phyloP scores from a whole-genome alignment of 495 filamentous ascomycete genomes.

The Neurospora sp. region DNA sequence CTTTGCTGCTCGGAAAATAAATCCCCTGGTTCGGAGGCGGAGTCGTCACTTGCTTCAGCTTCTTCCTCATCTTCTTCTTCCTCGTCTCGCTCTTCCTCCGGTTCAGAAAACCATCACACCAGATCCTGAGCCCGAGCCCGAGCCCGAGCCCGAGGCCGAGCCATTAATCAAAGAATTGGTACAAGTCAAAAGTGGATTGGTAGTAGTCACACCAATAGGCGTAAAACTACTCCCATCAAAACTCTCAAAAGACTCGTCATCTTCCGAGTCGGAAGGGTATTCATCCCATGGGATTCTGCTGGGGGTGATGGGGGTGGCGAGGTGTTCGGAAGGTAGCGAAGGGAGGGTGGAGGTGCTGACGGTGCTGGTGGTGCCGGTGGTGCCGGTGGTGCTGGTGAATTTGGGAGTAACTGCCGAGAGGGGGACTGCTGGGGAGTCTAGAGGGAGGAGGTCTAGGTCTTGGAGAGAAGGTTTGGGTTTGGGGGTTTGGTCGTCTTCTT shows the following conservation, averaged over 20 bases:
- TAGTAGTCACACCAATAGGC: background rate
- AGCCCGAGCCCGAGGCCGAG: background rate
- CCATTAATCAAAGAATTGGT: background rate
- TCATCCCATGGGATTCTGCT: background rate
- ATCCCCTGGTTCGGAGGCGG: background rate
- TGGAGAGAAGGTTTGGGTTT: background rate
- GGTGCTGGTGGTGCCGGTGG: background rate
- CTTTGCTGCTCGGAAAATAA: background rate
- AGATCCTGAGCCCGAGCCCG: background rate
- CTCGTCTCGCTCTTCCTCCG: background rate
- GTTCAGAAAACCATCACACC: background rate
- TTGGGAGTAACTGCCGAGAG: background rate
- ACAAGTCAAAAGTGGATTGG: background rate
- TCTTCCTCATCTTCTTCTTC: background rate
- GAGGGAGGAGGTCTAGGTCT: too few relatives aligned
- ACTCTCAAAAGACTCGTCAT: background rate
- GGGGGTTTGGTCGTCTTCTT: background rate
- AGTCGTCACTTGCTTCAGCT: background rate
- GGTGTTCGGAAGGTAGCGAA: background rate
- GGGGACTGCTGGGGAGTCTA: background rate
- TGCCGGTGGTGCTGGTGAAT: background rate
- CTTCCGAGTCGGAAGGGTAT: background rate
- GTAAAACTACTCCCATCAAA: background rate
- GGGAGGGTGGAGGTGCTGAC: background rate
- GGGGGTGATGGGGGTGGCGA: background rate